Evolutionary conservation across 1,139 yeast genomes (phyloP), one percentile per base, ranked within the genome.

Genomic region (Hansenula lynferdii): DNA sequence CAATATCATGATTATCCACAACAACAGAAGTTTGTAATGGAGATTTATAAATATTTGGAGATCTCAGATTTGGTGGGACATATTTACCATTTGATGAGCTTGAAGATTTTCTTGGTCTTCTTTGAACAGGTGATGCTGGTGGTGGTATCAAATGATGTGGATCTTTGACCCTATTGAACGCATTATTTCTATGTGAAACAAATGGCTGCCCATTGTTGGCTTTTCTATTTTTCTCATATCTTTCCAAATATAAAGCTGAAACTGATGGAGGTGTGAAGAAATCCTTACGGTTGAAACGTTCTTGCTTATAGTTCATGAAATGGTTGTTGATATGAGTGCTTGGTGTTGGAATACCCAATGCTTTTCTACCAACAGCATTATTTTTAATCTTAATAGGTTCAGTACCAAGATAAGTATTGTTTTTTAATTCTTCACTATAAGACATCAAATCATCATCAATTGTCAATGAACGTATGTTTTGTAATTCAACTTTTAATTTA

Each of bases 221-320:
- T 41, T 39, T 52, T 54, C 42, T 58, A 51, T 47, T 64, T 57
- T 60, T 60, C 44, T 78, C 77, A 45, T 78, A 78, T 49, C 81
- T 82, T 49, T 77, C 86, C 82, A 82, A 73, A 54, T 81, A 82
- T 50, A 79, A 82, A 46, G 75, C 76, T 50, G 79, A 75, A 6
- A 79, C 83, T 20, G 89, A 78, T 43, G 82, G 84, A 2, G 94
- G 94, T 3, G 94, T 83, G 54, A 82, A 83, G 49, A 72, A 80
- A 54, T 83, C 90, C 48, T 79, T 83, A 42, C 90, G 69, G 50
- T 75, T 76, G 53, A 76, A 81, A 30, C 58, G 60, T 33, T 52
- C 55, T 35, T 49, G 49, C 34, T 48, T 53, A 44, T 60, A 64
- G 23, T 64, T 61, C 41, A 60, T 57, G 48, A 63, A 62, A 41